These are phyloP conservation scores for Penicillium longicatenatum DNA, from an alignment of 495 filamentous ascomycete species.

Conservation along the genomic window DNA sequence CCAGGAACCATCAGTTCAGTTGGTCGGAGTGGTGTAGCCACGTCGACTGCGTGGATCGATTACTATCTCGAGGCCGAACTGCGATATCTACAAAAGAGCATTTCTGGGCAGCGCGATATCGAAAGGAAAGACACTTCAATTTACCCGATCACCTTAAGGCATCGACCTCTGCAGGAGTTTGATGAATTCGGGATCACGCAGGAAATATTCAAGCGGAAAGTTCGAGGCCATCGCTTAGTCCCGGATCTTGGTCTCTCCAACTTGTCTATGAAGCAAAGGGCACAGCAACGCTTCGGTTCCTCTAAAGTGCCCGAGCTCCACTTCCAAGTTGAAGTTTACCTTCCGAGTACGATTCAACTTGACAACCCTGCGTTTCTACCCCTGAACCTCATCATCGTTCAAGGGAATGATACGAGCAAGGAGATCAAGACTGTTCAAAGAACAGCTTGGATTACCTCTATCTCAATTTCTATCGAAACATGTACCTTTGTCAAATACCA, in stretches of 20 bases:
- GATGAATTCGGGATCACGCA: not conserved
- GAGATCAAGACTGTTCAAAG: not conserved
- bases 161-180: constrained; percentile 1
- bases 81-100: not conserved
- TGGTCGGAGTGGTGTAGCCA: not conserved
- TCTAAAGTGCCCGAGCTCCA: constrained; percentile 1
- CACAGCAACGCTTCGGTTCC: not conserved
- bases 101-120: not conserved
- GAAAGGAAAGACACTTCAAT: not conserved
- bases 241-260: not conserved
- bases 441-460: not conserved
- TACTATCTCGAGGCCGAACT: constrained; percentile 3
- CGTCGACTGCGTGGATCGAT: constrained; percentile 3
- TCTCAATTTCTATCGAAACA: not conserved
- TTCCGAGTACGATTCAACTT: not conserved
- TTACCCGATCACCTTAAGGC: not conserved
- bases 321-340: not conserved
- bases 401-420: not conserved
- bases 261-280: constrained; percentile 3
- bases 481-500: not conserved
- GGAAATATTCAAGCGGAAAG: not conserved
- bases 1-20: not conserved
- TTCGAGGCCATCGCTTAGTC: not conserved
- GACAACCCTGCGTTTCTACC: not conserved
- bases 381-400: not conserved